Base-by-base conservation (phyloP, 202 grass and related monocot genomes). In the Panicum virgatum region DNA sequence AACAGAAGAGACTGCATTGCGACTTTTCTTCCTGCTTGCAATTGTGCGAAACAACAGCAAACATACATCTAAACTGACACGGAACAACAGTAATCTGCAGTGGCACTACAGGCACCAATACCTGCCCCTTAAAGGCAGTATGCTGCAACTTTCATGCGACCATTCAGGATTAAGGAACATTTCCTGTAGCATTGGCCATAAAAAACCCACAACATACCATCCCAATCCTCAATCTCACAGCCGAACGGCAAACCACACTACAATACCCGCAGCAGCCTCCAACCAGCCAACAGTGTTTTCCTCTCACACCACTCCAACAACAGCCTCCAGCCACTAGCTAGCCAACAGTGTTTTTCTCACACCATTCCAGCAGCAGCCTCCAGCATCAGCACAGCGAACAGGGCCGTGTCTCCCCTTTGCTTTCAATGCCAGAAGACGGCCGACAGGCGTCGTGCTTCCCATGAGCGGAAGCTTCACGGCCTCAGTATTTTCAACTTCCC, bases 181-280 rank as follows among this genome's bases (percentile, higher is more conserved):
- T 32, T 26, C 19, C 23, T 51, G 40, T 66, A 73, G 22, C 38
- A 72, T 78, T 73, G 32, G 48, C 22, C 66, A 51, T 56, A 6
- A 1, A 74, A 9, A 74, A 83, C 82, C 54, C 57, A 72, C 48
- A 56, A 43, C 29, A 16, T 6, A 42, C 58, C 53, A 82, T 37
- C n/a, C 63, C 26, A 77, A 77, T 66, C 43, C 57, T 37, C 6
- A 69, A 45, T 53, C 15, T 56, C 36, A 9, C 60, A 54, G 15
- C 37, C 9, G 45, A 25, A 15, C 37, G 38, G 10, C 26, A 72
- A 79, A 60, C n/a, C 45, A 72, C 58, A 78, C 45, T 75, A n/a
- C n/a, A n/a, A n/a, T n/a, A n/a, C n/a, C n/a, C n/a, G n/a, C n/a
- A n/a, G n/a, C n/a, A n/a, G n/a, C n/a, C n/a, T n/a, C n/a, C n/a